phyloP scores from a whole-genome alignment of 306 rosid species.

The Rosa persica region DNA sequence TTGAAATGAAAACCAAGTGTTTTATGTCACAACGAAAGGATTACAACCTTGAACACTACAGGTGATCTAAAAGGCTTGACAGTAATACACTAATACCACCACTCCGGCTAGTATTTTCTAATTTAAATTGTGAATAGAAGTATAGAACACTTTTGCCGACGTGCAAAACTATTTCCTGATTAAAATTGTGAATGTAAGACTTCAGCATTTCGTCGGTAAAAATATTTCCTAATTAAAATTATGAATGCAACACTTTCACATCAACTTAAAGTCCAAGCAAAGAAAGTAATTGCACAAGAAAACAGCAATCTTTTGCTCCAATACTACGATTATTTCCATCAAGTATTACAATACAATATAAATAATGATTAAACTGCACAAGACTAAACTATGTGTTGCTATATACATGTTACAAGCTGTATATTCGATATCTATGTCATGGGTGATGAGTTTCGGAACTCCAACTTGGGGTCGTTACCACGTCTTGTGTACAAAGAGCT shows the following conservation, averaged over 20 bases:
- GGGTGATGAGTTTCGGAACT: slow-evolving; percentile 37
- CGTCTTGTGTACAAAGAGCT: slow-evolving; percentile 56
- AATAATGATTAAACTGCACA: slow-evolving; percentile 21
- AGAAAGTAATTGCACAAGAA: slow-evolving; percentile 3
- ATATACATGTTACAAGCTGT: slow-evolving; percentile 33
- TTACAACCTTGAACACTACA: background rate
- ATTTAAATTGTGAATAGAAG: background rate
- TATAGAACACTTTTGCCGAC: too few species aligned
- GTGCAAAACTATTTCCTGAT: background rate
- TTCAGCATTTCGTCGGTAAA: background rate
- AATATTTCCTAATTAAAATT: background rate
- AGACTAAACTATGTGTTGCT: slow-evolving; percentile 12
- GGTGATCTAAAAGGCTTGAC: background rate
- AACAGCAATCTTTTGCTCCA: background rate
- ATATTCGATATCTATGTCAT: background rate
- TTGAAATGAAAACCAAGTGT: background rate
- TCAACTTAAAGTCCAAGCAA: background rate
- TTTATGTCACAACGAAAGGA: background rate
- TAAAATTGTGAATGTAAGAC: background rate
- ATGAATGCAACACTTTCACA: background rate
- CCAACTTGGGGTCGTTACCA: slow-evolving; percentile 47
- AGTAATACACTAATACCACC: background rate
- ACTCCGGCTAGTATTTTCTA: background rate
- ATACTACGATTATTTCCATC: background rate
- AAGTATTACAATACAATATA: background rate